Evolutionary conservation across 768 basidiomycete genomes (phyloP).

Genomic region (Neoboletus subvelutipes): DNA sequence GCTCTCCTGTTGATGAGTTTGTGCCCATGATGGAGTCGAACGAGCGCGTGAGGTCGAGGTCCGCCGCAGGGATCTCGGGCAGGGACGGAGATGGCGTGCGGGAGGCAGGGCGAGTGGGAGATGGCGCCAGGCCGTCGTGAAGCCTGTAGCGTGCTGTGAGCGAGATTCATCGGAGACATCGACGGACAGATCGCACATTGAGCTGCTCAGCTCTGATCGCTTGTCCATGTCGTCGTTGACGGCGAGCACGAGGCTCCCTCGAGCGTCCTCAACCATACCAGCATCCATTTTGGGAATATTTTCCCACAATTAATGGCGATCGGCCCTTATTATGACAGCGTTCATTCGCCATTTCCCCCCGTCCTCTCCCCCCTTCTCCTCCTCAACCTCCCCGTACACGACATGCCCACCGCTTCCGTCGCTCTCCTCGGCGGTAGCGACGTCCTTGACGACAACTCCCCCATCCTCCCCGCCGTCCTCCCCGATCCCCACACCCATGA

Average conservation of each 20-base stretch:
- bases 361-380: constrained; percentile 7
- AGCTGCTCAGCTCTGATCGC: constrained; percentile 17
- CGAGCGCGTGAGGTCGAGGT: constrained; percentile 45
- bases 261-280: not conserved
- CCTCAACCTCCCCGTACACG: constrained; percentile 6
- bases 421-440: constrained; percentile 18
- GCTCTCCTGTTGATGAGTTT: constrained; percentile 13
- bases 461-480: constrained; percentile 17
- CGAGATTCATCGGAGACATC: not conserved
- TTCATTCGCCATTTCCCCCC: constrained; percentile 22
- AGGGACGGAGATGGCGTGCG: constrained; percentile 36
- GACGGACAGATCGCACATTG: constrained; percentile 23
- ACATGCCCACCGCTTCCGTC: constrained; percentile 24
- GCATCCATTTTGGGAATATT: constrained; percentile 8
- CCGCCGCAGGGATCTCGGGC: constrained; percentile 53
- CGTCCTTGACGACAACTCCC: constrained; percentile 16
- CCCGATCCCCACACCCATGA: constrained; percentile 27
- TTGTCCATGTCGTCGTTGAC: constrained; percentile 30
- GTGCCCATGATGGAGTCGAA: constrained; percentile 43
- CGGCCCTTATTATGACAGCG: constrained; percentile 33
- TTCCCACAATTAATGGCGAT: constrained; percentile 32
- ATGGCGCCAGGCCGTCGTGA: constrained; percentile 21
- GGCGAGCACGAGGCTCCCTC: constrained; percentile 24
- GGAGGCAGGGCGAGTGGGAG: constrained; percentile 13
- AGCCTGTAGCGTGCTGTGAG: constrained; percentile 27